Base-by-base conservation (phyloP, 1,284 basidiomycete genomes). In the Melampsora americana region DNA sequence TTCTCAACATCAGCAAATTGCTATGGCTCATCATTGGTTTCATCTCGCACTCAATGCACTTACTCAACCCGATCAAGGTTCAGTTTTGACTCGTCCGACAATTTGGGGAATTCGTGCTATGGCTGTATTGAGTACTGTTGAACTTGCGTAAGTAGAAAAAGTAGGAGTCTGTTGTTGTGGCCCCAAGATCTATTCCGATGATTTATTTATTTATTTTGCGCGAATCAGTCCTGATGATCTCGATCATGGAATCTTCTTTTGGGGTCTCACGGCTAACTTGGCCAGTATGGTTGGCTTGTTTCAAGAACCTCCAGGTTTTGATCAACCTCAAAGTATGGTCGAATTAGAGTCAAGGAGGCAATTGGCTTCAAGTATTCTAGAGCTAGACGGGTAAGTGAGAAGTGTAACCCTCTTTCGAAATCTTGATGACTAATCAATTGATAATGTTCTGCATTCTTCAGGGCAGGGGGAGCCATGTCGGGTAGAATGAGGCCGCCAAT, bases 211-310 rank as follows among this genome's bases (percentile, higher is more conserved):
- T 32, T 12, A 32, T 39, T 28, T 5, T 66, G 16, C 44, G 32
- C 44, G 1, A 44, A 5, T 53, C 23, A 74, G 72, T 59, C 72
- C 72, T 44, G 72, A 74, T 59, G 42, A 74, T 60, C 9, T 74
- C 2, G 72, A 74, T 61, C 65, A 74, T 60, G 72, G 72, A 28
- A 74, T 74, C n/a, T 67, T 74, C 56, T 74, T 74, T 61, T 67
- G 65, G 65, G 56, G 48, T 39, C 18, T 67, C 16, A 67, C 65
- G 0, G 26, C 28, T 28, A 60, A 30, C 39, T 35, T 67, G 20
- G 72, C 72, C 9, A 35, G 20, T 12, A 59, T 39, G 44, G 53
- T 39, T 16, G 72, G 72, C 32, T 48, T 74, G 42, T 35, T 74
- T 2, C 32, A 56, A 30, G 72, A 74, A 67, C 72, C 72, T 44